Conservation (phyloP, 2,329 filamentous ascomycete species). For the Exophiala dermatitidis region DNA sequence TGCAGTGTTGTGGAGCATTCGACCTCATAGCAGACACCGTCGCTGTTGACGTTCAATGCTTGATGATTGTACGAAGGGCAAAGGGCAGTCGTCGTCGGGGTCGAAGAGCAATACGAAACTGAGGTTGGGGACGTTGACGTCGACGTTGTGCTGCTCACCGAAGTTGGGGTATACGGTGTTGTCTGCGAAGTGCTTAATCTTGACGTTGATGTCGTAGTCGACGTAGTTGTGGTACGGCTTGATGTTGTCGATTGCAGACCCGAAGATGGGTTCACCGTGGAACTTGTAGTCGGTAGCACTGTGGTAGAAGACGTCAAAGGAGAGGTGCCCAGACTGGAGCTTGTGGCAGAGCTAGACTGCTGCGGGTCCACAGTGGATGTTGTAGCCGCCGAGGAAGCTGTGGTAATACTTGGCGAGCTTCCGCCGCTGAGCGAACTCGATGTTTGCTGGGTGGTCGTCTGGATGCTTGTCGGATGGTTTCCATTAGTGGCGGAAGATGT, state of each 20-base stretch:
- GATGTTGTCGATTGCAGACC: not conserved
- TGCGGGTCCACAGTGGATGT: not conserved
- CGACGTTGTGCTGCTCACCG: slow-evolving; percentile 27
- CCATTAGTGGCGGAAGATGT: not conserved
- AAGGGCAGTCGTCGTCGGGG: slow-evolving; percentile 11
- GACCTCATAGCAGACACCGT: slow-evolving; percentile 20
- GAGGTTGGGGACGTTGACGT: slow-evolving; percentile 6
- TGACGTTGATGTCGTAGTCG: not conserved
- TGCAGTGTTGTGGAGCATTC: slow-evolving; percentile 15
- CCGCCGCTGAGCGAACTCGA: not conserved
- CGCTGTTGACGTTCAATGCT: slow-evolving; percentile 19
- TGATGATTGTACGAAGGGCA: slow-evolving; percentile 21
- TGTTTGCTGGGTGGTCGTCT: not conserved
- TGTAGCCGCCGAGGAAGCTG: not conserved
- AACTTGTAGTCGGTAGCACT: not conserved
- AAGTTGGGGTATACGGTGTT: slow-evolving; percentile 31
- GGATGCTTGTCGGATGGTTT: not conserved
- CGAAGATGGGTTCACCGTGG: not conserved
- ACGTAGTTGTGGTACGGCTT: not conserved
- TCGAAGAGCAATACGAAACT: slow-evolving; percentile 7
- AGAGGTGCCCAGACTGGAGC: not conserved
- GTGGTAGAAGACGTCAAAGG: not conserved
- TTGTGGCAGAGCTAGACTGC: not conserved
- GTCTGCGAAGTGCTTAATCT: slow-evolving; percentile 32
- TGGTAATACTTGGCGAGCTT: not conserved